phyloP scores from a whole-genome alignment of 768 basidiomycete species.

The Agaricus bisporus region DNA sequence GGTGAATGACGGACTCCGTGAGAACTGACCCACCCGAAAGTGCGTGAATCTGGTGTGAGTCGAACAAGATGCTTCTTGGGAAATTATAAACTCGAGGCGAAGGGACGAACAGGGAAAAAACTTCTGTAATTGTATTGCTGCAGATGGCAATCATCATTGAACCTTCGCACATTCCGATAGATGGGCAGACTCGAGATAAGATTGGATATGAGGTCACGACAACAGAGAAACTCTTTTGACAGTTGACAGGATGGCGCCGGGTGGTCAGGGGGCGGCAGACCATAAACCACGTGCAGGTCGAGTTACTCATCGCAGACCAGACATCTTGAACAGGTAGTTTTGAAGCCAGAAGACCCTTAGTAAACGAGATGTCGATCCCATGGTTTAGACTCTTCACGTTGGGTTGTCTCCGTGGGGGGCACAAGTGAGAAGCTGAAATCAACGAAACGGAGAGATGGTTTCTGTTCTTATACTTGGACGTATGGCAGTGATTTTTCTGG shows the following conservation, averaged over 20 bases:
- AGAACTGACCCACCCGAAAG: not conserved
- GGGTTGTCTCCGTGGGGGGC: too few relatives aligned
- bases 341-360: too few relatives aligned
- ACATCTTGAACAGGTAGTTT: too few relatives aligned
- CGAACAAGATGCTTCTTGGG: not conserved
- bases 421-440: too few relatives aligned
- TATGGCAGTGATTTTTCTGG: too few relatives aligned
- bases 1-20: not conserved
- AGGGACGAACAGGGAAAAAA: not conserved
- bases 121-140: conserved; percentile 1
- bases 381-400: too few relatives aligned
- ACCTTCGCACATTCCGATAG: conserved; percentile 14
- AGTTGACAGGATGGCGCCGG: not conserved
- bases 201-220: not conserved
- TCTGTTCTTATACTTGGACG: too few relatives aligned
- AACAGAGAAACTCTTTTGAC: not conserved
- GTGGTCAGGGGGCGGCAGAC: not conserved
- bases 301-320: not conserved
- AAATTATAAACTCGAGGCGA: not conserved
- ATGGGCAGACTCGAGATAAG: conserved; percentile 6
- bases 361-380: too few relatives aligned
- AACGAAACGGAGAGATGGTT: too few relatives aligned
- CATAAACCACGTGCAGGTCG: not conserved
- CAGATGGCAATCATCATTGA: conserved; percentile 6
- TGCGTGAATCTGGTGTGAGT: too few relatives aligned